phyloP scores from a whole-genome alignment of 371 early-diverging fungal genomes.

The Mucor piriformis region DNA sequence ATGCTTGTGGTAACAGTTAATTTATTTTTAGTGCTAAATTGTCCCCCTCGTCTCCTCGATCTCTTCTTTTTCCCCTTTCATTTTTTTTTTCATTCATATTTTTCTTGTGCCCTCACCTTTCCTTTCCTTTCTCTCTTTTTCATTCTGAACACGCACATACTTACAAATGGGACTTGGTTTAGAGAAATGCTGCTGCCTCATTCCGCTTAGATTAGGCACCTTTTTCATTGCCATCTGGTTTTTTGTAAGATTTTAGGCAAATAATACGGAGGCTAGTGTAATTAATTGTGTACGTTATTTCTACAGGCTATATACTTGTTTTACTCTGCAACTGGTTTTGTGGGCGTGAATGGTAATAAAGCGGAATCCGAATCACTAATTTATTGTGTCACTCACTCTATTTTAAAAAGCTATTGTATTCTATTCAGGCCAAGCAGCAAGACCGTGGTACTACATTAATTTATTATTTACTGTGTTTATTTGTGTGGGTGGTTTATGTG shows the following conservation, averaged over 20 bases:
- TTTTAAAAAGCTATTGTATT: constrained; percentile 26
- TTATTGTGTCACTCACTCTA: not conserved
- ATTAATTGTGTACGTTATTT: not conserved
- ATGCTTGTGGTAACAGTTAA: not conserved
- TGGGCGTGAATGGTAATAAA: constrained; percentile 30
- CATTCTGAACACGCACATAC: not conserved
- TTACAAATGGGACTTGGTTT: constrained; percentile 42
- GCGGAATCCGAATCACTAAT: not conserved
- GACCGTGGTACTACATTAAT: constrained; percentile 30
- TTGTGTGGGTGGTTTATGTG: constrained; percentile 27
- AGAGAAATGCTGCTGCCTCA: constrained; percentile 54
- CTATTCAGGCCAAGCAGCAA: constrained; percentile 26
- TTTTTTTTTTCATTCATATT: not conserved
- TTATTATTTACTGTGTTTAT: constrained; percentile 26
- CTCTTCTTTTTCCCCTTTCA: constrained; percentile 1
- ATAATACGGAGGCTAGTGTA: too few species aligned
- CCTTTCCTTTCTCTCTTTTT: not conserved
- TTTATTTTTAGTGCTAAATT: constrained; percentile 1
- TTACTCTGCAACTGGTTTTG: constrained; percentile 31
- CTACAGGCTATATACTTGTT: constrained; percentile 26
- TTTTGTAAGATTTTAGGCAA: constrained; percentile 32
- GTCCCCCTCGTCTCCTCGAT: not conserved
- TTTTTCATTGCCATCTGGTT: constrained; percentile 53
- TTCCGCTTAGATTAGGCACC: constrained; percentile 48
- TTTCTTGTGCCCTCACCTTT: constrained; percentile 1